Percentiles rank a stretch among this genome's conserved stretches.
Conservation (phyloP, 1,139 yeast genomes). For the Petasospora fabianii region DNA sequence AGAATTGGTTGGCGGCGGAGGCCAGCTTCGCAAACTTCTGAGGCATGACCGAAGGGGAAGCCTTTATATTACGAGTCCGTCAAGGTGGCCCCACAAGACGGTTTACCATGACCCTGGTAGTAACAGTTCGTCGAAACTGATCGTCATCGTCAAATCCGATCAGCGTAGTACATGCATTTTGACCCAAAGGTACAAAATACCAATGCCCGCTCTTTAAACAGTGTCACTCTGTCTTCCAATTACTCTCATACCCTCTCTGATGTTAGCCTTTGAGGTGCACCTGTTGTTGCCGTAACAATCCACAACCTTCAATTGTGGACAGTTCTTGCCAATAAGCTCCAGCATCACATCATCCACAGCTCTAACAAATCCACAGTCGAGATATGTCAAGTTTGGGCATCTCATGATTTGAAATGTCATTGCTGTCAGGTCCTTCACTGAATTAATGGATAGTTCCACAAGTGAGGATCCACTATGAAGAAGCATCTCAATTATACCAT, state of each 20-base stretch:
- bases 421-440: conserved; percentile 55
- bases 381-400: conserved; percentile 56
- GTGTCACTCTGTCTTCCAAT: conserved; percentile 77
- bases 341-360: conserved; percentile 64
- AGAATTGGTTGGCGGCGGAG: no score
- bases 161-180: no score
- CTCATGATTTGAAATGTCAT: conserved; percentile 45
- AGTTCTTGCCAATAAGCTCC: conserved; percentile 47
- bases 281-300: conserved; percentile 79
- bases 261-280: conserved; percentile 54
- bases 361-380: conserved; percentile 77
- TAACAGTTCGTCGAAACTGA: no score
- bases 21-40: no score
- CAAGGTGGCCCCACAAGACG: no score
- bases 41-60: no score
- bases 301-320: conserved; percentile 57
- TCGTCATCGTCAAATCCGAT: no score
- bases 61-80: no score
- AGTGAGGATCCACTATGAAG: conserved; percentile 64
- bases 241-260: conserved; percentile 53
- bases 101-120: no score
- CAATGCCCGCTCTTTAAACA: conserved; percentile 15
- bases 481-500: conserved; percentile 55
- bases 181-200: no score
- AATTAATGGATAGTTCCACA: conserved; percentile 67